Conservation (phyloP, 176 grass and related monocot species). For the Alopecurus myosuroides region DNA sequence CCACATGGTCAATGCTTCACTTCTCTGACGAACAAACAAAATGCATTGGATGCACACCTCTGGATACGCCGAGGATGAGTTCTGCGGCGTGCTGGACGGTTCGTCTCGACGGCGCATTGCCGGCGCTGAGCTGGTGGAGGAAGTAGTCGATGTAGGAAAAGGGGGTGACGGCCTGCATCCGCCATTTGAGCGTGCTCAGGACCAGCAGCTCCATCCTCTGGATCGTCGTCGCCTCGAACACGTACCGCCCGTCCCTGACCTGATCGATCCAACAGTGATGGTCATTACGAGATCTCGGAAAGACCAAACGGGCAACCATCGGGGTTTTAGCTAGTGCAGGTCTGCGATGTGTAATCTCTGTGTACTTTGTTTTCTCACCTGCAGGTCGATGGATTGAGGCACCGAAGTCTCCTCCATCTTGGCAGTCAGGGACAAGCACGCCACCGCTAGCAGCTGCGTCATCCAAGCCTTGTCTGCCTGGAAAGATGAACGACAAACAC, state of each 20-base stretch:
- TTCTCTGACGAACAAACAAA: neutral
- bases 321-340: too few species aligned
- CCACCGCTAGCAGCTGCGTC: constrained; percentile 83
- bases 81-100: constrained; percentile 23
- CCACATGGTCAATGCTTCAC: too few species aligned
- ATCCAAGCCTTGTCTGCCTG: constrained; percentile 87
- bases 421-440: constrained; percentile 88
- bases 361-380: constrained; percentile 64
- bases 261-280: neutral
- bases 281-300: neutral
- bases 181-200: constrained; percentile 86
- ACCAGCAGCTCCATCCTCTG: constrained; percentile 97
- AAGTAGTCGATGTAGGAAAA: constrained; percentile 95
- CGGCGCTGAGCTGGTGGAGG: constrained; percentile 61
- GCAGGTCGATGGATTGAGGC: constrained; percentile 69
- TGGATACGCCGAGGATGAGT: constrained; percentile 48
- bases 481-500: neutral
- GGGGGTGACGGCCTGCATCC: constrained; percentile 94
- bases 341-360: too few species aligned
- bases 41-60: constrained; percentile 37
- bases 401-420: constrained; percentile 94
- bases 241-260: constrained; percentile 62
- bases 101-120: constrained; percentile 32
- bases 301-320: constrained; percentile 12
- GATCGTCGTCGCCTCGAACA: constrained; percentile 89